phyloP scores from a whole-genome alignment of 78 protist genomes.

The Dictyostelium intermedium region DNA sequence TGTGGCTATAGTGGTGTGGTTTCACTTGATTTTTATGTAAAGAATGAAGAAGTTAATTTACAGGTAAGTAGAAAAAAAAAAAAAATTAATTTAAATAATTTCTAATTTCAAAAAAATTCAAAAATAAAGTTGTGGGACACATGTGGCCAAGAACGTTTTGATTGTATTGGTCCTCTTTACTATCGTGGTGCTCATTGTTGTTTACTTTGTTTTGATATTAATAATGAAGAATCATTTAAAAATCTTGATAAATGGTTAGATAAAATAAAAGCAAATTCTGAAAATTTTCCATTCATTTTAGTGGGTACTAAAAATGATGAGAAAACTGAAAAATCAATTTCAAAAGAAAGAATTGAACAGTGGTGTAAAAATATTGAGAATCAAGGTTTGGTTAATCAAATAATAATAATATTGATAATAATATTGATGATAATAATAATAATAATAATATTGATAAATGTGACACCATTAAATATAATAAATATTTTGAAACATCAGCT shows the following conservation, averaged over 20 bases:
- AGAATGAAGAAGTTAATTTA: too few relatives aligned
- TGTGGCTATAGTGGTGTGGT: too few relatives aligned
- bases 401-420: too few relatives aligned
- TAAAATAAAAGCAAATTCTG: not conserved
- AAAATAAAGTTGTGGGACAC: not conserved
- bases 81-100: too few relatives aligned
- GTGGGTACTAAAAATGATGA: not conserved
- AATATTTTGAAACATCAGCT: not conserved
- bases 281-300: not conserved
- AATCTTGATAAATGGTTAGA: not conserved
- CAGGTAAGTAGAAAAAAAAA: not conserved
- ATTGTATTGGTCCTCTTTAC: not conserved
- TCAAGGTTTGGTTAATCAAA: too few relatives aligned
- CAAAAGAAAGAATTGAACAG: not conserved
- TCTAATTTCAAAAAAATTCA: too few relatives aligned
- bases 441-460: too few relatives aligned
- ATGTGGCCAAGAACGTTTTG: not conserved
- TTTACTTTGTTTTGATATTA: not conserved
- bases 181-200: not conserved
- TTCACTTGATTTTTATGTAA: not conserved
- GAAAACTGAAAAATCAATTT: not conserved
- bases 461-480: too few relatives aligned
- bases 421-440: too few relatives aligned
- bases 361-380: not conserved
- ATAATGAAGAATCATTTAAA: not conserved